Evolutionary conservation across 768 basidiomycete species (phyloP), one percentile per base, ranked within the genome.

Genomic region (Tephrocybe rancida): DNA sequence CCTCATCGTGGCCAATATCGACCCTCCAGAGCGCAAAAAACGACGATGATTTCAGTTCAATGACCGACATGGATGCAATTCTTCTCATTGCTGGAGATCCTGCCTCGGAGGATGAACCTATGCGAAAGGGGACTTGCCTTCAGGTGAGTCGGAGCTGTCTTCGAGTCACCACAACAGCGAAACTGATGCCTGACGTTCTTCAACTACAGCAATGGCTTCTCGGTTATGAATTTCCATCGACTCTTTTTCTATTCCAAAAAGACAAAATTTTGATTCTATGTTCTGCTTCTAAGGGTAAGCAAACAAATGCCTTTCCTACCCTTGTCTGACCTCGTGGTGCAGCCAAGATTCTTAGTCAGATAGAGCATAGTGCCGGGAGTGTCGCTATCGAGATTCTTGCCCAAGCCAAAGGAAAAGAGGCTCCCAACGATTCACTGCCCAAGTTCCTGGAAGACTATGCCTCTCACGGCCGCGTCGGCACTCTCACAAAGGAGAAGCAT

Each of bases 221-320:
- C 34, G 96, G 95, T 13, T 98, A 95, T 70, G 96, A 99, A 70
- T 98, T 98, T 65, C 97, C 96, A 2, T 93, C 94, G 0, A 98
- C 96, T 0, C 76, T 98, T 25, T 80, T 95, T 53, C 75, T 98
- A 18, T 90, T 98, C 63, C 81, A 86, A 52, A 88, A 88, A 63
- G 77, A 87, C 49, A 89, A 83, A 64, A 72, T 98, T 18, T 75
- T 76, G 29, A 87, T 98, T 35, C 73, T 97, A 24, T 95, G 92
- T 58, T 95, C 93, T 21, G 81, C 90, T 1, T 90, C 87, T 18
- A 96, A 98, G 83, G 90, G 95, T 93, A 56, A 56, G 47, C 19
- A 41, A 27, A 16, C 37, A 5, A 24, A 50, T 49, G 29, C 24
- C 27, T n/a, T 41, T 27, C 37, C 46, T 39, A 29, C 26, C 18